These are phyloP conservation scores for Beauveria varroae DNA, from an alignment of 2,329 filamentous ascomycete species.

Conservation along the genomic window DNA sequence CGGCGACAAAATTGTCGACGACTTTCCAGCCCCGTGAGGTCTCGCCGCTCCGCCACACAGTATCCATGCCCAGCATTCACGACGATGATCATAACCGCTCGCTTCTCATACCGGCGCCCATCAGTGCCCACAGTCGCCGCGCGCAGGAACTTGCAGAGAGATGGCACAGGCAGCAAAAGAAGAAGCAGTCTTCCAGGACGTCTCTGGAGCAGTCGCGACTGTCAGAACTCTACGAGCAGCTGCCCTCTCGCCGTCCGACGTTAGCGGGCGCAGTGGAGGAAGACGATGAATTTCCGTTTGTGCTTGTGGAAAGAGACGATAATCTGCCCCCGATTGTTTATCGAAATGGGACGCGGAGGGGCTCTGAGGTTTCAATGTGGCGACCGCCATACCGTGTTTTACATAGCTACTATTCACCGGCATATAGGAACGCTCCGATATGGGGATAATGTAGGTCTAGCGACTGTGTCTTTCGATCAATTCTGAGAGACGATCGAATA, in stretches of 20 bases:
- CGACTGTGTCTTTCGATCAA: background rate
- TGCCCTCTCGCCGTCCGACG: background rate
- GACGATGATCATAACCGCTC: background rate
- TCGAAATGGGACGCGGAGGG: slow-evolving; percentile 1
- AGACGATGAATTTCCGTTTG: background rate
- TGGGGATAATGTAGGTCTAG: slow-evolving; percentile 34
- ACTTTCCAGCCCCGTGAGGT: background rate
- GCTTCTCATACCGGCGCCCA: background rate
- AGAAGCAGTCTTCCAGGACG: background rate
- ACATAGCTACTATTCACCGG: slow-evolving; percentile 52
- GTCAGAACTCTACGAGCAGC: background rate
- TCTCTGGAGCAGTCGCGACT: background rate
- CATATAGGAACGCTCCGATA: slow-evolving; percentile 47
- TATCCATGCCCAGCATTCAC: background rate
- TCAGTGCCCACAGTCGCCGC: background rate
- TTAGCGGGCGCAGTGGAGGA: background rate
- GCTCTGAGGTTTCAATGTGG: slow-evolving; percentile 14
- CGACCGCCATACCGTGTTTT: slow-evolving; percentile 42
- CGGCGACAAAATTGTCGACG: background rate
- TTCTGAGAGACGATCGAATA: background rate
- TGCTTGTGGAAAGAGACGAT: background rate
- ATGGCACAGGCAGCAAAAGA: background rate
- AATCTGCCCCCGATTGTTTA: slow-evolving; percentile 2
- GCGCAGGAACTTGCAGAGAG: background rate
- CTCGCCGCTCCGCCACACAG: background rate